Evolutionary conservation across 1,284 basidiomycete species (phyloP).

Genomic region (Ganoderma leucocontextum): DNA sequence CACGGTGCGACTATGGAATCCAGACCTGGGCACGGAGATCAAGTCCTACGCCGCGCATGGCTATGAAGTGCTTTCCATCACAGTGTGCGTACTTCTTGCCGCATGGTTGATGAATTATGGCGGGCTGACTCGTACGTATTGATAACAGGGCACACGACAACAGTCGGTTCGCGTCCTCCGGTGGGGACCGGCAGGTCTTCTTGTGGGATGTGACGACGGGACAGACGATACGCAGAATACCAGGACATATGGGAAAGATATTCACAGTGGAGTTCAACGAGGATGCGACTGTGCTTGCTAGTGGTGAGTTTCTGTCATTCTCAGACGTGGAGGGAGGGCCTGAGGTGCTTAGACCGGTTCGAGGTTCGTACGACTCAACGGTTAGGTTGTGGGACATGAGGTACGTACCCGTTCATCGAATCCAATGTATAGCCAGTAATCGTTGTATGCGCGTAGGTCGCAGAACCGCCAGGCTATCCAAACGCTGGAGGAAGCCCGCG

Average conservation of each 20-base stretch:
- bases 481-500: constrained; percentile 88
- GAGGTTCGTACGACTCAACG: constrained; percentile 89
- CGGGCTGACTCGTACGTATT: constrained; percentile 17
- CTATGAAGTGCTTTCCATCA: constrained; percentile 92
- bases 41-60: constrained; percentile 92
- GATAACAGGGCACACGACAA: constrained; percentile 86
- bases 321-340: constrained; percentile 14
- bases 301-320: constrained; percentile 60
- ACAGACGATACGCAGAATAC: constrained; percentile 80
- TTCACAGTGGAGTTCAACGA: constrained; percentile 91
- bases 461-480: constrained; percentile 89
- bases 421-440: neutral
- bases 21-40: constrained; percentile 83
- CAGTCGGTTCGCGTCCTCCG: constrained; percentile 91
- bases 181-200: constrained; percentile 92
- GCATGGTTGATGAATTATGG: neutral
- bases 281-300: constrained; percentile 86
- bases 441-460: constrained; percentile 56
- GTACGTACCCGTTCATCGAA: constrained; percentile 47
- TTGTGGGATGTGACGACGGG: constrained; percentile 96
- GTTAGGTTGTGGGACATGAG: constrained; percentile 90
- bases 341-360: constrained; percentile 26
- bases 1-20: constrained; percentile 92
- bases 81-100: constrained; percentile 68
- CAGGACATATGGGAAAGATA: constrained; percentile 91